Evolutionary conservation across 371 early-diverging fungal genomes (phyloP).

Genomic region (Syncephalastrum sp.): DNA sequence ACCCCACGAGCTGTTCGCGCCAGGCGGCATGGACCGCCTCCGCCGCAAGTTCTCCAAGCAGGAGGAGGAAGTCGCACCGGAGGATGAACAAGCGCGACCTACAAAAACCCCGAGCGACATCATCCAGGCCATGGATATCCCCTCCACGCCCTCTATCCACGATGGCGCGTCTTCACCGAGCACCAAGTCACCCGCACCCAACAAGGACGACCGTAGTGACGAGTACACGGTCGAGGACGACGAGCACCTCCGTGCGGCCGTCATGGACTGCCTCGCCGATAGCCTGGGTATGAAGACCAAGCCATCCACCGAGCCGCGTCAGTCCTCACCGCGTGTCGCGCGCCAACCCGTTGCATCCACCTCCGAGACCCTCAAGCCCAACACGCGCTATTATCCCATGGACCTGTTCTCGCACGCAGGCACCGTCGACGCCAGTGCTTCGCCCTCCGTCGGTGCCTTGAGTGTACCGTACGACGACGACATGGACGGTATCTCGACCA

Average conservation of each 20-base stretch:
- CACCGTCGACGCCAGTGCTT: conserved; percentile 30
- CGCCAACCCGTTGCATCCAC: background rate
- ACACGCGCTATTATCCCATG: conserved; percentile 32
- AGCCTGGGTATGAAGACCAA: conserved; percentile 28
- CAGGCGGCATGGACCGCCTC: conserved; percentile 69
- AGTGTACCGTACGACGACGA: conserved; percentile 38
- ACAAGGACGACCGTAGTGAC: conserved; percentile 21
- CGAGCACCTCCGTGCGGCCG: conserved; percentile 56
- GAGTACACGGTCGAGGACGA: conserved; percentile 68
- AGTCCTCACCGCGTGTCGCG: conserved; percentile 1
- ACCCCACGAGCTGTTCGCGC: conserved; percentile 62
- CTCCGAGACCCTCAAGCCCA: conserved; percentile 9
- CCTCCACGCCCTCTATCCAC: conserved; percentile 30
- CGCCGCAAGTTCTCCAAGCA: conserved; percentile 54
- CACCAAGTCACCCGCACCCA: conserved; percentile 10
- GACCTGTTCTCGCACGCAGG: conserved; percentile 49
- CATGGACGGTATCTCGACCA: conserved; percentile 32
- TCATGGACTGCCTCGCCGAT: conserved; percentile 63
- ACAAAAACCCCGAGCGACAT: conserved; percentile 19
- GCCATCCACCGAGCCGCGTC: conserved; percentile 6
- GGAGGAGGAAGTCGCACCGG: conserved; percentile 30
- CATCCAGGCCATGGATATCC: conserved; percentile 40
- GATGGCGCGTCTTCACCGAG: conserved; percentile 9
- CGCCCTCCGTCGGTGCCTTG: conserved; percentile 34
- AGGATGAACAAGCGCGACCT: conserved; percentile 20